Evolutionary conservation across 2,329 filamentous ascomycete species (phyloP).

Genomic region (Sporothrix mexicana): DNA sequence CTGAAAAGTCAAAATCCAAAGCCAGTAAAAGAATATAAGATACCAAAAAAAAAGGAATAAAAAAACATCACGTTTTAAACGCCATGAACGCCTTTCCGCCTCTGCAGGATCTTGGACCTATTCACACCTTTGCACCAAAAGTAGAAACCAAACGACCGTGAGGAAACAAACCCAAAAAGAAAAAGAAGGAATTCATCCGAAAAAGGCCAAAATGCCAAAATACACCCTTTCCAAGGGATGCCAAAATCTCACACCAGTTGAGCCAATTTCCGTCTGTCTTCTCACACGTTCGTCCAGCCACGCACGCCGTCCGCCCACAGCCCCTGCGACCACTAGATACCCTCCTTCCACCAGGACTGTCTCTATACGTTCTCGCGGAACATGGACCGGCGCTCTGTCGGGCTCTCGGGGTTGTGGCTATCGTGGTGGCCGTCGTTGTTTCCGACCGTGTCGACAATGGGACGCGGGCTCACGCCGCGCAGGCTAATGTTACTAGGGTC

Average conservation of each 20-base stretch:
- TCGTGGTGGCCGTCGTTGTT: conserved; percentile 43
- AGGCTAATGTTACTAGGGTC: conserved; percentile 66
- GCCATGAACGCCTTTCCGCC: conserved; percentile 29
- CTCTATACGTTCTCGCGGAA: conserved; percentile 71
- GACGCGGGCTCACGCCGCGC: conserved; percentile 76
- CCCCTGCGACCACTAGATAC: conserved; percentile 13
- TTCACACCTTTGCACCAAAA: conserved; percentile 20
- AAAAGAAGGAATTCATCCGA: background rate
- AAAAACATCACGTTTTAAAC: conserved; percentile 30
- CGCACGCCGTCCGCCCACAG: background rate
- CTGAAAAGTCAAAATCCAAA: background rate
- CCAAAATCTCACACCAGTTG: no score
- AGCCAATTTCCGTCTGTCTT: no score
- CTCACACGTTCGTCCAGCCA: background rate
- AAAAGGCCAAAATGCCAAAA: background rate
- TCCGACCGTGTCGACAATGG: conserved; percentile 59
- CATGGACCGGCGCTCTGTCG: conserved; percentile 71
- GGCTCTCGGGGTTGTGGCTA: conserved; percentile 57
- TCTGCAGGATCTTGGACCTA: background rate
- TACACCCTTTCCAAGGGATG: background rate
- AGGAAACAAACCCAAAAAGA: background rate
- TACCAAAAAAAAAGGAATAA: background rate
- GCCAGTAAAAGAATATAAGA: background rate
- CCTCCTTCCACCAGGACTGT: background rate
- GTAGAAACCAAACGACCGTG: conserved; percentile 11